Percentiles rank a stretch among this genome's conserved stretches.
Evolutionary conservation across 768 basidiomycete species (phyloP).

Genomic region (Amanita subjunquillea): DNA sequence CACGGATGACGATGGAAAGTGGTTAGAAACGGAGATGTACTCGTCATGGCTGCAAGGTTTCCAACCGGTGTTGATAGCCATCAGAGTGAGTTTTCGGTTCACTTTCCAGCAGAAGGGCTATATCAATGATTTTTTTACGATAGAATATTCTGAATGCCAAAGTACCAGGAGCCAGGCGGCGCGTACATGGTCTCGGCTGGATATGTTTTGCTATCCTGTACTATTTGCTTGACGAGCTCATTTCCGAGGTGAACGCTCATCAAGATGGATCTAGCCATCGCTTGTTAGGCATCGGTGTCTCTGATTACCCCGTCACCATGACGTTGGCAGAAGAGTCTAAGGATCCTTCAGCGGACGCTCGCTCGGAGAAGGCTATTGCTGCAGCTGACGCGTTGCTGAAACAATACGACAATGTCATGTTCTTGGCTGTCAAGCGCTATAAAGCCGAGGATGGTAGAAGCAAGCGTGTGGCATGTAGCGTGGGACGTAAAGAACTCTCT

Average conservation of each 20-base stretch:
- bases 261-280: constrained; percentile 31
- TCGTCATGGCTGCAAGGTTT: constrained; percentile 29
- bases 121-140: constrained; percentile 2
- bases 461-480: constrained; percentile 21
- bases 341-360: constrained; percentile 27
- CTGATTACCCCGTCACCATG: constrained; percentile 27
- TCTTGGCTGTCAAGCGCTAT: constrained; percentile 24
- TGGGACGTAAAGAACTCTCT: constrained; percentile 26
- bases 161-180: constrained; percentile 24
- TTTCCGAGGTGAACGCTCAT: constrained; percentile 32
- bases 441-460: constrained; percentile 28
- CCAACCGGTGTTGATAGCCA: constrained; percentile 24
- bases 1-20: constrained; percentile 17
- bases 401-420: constrained; percentile 27
- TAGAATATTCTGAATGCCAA: constrained; percentile 29
- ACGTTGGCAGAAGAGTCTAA: constrained; percentile 35
- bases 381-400: constrained; percentile 23
- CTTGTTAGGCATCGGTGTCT: constrained; percentile 15
- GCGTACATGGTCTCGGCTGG: constrained; percentile 26
- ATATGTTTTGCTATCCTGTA: constrained; percentile 30
- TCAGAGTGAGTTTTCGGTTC: constrained; percentile 20
- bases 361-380: constrained; percentile 25
- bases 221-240: constrained; percentile 31
- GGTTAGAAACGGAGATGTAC: constrained; percentile 33
- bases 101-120: neutral